Conservation (phyloP, 1,139 yeast genomes). For the Diutina scorzettiae region DNA sequence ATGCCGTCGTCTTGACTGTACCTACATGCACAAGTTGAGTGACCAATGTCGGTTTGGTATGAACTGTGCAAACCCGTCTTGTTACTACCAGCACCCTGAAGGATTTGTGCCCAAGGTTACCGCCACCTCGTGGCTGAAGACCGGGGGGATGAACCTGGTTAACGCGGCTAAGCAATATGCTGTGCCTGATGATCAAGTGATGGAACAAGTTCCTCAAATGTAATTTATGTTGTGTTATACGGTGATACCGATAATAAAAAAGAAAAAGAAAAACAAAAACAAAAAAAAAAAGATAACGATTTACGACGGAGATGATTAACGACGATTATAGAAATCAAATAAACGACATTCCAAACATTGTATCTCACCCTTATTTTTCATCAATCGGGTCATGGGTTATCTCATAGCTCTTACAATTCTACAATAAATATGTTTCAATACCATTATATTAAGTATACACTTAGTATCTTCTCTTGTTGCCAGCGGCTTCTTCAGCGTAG, state of each 20-base stretch:
- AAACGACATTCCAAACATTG: neutral
- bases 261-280: constrained; percentile 13
- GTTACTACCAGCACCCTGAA: constrained; percentile 71
- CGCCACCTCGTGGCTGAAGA: neutral
- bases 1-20: constrained; percentile 72
- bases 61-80: constrained; percentile 56
- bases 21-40: constrained; percentile 66
- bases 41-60: constrained; percentile 74
- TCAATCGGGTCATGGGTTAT: neutral
- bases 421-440: too few species aligned
- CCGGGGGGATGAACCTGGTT: constrained; percentile 10
- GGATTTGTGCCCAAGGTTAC: constrained; percentile 36
- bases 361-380: neutral
- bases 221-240: constrained; percentile 7
- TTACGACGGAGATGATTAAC: neutral
- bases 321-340: neutral
- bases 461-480: constrained; percentile 64
- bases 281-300: constrained; percentile 8
- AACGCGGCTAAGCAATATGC: constrained; percentile 46
- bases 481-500: constrained; percentile 76
- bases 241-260: constrained; percentile 8
- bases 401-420: neutral
- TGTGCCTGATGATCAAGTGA: constrained; percentile 61
- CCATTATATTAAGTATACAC: constrained; percentile 8
- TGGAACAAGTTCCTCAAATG: constrained; percentile 52